phyloP scores from a whole-genome alignment of 345 rosid species.

The Lenwebbia sp. region DNA sequence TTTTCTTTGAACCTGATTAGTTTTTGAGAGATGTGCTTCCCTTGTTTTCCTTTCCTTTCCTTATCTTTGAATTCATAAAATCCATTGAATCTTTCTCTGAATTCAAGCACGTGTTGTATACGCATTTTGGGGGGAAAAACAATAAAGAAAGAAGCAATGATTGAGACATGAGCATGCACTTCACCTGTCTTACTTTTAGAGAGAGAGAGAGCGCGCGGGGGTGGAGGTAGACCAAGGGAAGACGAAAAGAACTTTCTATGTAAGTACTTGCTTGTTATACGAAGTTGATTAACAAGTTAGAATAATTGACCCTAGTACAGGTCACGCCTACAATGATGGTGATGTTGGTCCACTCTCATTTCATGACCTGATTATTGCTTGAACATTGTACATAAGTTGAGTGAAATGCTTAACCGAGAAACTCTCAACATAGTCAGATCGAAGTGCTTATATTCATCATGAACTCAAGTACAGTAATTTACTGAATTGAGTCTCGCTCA shows the following conservation, averaged over 20 bases:
- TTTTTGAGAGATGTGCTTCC: background rate
- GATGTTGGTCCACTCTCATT: background rate
- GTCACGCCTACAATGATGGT: background rate
- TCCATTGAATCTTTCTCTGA: background rate
- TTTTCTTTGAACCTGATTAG: background rate
- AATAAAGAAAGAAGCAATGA: background rate
- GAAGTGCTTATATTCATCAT: background rate
- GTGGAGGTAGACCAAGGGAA: background rate
- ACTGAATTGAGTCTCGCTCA: background rate
- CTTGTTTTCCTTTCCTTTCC: background rate
- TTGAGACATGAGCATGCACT: background rate
- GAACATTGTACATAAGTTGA: background rate
- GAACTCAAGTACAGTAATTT: no score
- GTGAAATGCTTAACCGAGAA: background rate
- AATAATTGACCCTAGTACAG: background rate
- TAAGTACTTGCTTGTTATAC: background rate
- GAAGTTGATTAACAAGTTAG: background rate
- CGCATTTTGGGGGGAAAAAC: background rate
- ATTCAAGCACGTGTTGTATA: background rate
- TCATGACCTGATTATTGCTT: background rate
- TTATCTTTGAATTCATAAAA: background rate
- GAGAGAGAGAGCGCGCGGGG: background rate
- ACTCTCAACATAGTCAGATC: background rate
- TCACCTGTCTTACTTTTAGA: background rate
- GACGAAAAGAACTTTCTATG: background rate